A percentile compares a stretch with the other conserved stretches of the same genome.
These are phyloP conservation scores for Capronia coronata DNA, from an alignment of 2,329 filamentous ascomycete genomes.

Conservation along the genomic window DNA sequence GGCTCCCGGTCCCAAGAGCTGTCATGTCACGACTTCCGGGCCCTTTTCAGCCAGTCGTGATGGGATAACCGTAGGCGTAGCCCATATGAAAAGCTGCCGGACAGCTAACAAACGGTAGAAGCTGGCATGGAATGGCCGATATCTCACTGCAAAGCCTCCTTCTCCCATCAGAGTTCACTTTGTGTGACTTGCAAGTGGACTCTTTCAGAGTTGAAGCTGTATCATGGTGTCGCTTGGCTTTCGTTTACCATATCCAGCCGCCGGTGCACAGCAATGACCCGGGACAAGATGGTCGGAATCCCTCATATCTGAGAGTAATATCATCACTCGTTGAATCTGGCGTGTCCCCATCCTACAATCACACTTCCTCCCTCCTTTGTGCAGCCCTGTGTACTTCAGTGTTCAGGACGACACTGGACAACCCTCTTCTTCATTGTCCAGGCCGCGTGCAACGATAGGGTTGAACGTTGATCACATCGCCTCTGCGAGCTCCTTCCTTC, in stretches of 20 bases:
- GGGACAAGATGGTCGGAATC: too few species aligned
- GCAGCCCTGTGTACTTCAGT: not conserved
- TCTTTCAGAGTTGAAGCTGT: not conserved
- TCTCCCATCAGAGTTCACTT: not conserved
- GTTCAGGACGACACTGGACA: not conserved
- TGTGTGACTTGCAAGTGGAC: not conserved
- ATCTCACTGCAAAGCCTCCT: too few species aligned
- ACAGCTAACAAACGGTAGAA: not conserved
- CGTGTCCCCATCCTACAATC: not conserved
- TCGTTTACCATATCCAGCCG: not conserved
- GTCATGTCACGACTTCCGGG: not conserved
- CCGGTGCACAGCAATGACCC: not conserved
- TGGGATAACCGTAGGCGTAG: not conserved
- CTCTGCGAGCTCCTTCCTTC: slow-evolving; percentile 4
- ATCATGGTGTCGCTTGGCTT: not conserved
- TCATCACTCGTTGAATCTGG: not conserved
- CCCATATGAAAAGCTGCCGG: not conserved
- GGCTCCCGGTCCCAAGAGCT: not conserved
- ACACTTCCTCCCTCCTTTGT: not conserved
- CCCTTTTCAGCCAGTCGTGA: not conserved
- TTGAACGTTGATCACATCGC: not conserved
- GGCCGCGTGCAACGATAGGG: not conserved
- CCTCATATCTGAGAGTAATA: too few species aligned
- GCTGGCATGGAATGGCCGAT: too few species aligned
- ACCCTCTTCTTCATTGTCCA: not conserved